These are phyloP conservation scores for Fusarium coicis DNA, from an alignment of 2,329 filamentous ascomycete genomes.

Conservation along the genomic window DNA sequence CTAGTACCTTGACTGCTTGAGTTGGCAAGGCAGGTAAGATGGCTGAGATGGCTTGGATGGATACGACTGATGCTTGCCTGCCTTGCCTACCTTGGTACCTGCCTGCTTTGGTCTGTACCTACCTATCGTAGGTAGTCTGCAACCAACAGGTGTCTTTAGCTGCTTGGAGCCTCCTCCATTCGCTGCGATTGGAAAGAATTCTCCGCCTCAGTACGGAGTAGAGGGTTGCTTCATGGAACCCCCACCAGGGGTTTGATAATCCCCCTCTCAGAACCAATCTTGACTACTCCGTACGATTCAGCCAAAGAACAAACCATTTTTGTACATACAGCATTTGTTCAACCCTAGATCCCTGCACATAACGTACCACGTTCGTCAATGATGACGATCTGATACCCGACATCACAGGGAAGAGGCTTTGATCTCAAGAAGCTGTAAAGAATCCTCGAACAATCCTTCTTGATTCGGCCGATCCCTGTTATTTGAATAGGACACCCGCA, in stretches of 20 bases:
- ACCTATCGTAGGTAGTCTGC: neutral
- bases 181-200: neutral
- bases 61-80: too few relatives aligned
- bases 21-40: too few relatives aligned
- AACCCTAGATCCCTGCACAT: conserved; percentile 13
- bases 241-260: conserved; percentile 16
- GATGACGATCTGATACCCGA: conserved; percentile 20
- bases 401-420: neutral
- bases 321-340: neutral
- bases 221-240: neutral
- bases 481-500: neutral
- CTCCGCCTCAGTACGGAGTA: neutral
- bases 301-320: neutral
- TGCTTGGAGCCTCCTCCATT: neutral
- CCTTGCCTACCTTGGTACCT: too few relatives aligned
- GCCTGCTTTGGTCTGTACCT: neutral
- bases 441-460: neutral
- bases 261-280: neutral
- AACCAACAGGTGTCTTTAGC: neutral
- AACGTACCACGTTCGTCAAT: neutral
- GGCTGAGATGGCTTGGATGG: too few relatives aligned
- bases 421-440: neutral
- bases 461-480: neutral
- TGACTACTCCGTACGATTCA: neutral
- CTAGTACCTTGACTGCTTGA: neutral